Percentiles rank a stretch among this genome's conserved stretches.
Evolutionary conservation across 768 basidiomycete species (phyloP).

Genomic region (Leucosporidium yakuticum): DNA sequence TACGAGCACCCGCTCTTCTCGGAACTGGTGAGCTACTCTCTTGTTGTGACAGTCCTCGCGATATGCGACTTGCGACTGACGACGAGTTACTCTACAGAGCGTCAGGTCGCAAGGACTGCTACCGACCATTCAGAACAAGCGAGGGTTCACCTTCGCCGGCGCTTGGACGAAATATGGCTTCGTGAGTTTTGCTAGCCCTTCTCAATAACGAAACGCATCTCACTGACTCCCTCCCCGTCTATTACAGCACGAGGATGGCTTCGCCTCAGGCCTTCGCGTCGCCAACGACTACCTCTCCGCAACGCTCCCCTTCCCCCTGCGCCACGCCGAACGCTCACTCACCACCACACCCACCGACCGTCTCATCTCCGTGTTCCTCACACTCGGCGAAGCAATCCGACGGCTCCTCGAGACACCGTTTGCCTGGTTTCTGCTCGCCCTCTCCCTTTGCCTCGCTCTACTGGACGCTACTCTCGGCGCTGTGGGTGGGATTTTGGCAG

Average conservation of each 20-base stretch:
- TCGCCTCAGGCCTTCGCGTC: slow-evolving; percentile 50
- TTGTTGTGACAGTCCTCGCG: no score
- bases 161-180: slow-evolving; percentile 73
- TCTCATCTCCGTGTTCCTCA: not conserved
- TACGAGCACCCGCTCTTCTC: slow-evolving; percentile 69
- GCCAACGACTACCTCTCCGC: slow-evolving; percentile 23
- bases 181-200: slow-evolving; percentile 18
- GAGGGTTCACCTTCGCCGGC: slow-evolving; percentile 60
- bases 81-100: slow-evolving; percentile 43
- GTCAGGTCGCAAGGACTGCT: slow-evolving; percentile 55
- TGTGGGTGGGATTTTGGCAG: not conserved
- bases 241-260: slow-evolving; percentile 63
- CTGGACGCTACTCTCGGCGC: not conserved
- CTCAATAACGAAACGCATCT: not conserved
- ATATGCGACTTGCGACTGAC: not conserved
- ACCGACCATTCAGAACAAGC: slow-evolving; percentile 56
- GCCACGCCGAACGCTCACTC: not conserved
- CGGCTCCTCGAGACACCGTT: not conserved
- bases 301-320: not conserved
- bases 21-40: slow-evolving; percentile 45
- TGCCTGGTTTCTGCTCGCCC: not conserved
- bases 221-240: not conserved
- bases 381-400: not conserved
- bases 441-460: not conserved
- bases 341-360: not conserved